A percentile compares a stretch with the other conserved stretches of the same genome.
phyloP scores from a whole-genome alignment of 305 asterid species.

The Solanum chacoense region DNA sequence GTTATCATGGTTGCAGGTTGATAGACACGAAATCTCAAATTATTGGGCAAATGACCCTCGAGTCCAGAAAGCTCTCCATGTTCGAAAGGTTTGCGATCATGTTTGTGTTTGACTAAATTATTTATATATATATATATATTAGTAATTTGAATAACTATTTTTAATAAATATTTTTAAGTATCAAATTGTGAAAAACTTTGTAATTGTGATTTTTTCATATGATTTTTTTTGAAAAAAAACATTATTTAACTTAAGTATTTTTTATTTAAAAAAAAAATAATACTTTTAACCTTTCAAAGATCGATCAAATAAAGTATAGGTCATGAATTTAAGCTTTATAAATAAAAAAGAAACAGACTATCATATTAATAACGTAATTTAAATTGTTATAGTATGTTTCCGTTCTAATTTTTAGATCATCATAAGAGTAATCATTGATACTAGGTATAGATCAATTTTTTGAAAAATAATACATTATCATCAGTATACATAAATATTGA shows the following conservation, averaged over 20 bases:
- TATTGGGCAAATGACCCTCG: slow-evolving; percentile 14
- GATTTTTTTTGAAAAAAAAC: too few relatives aligned
- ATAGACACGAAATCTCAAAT: not conserved
- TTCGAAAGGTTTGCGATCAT: slow-evolving; percentile 1
- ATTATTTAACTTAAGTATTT: too few relatives aligned
- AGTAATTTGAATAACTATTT: not conserved
- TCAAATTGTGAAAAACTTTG: not conserved
- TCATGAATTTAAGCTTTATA: not conserved
- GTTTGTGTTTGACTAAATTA: not conserved
- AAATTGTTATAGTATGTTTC: not conserved
- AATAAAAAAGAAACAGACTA: not conserved
- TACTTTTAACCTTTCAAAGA: not conserved
- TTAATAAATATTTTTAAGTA: not conserved
- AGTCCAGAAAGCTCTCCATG: slow-evolving; percentile 7
- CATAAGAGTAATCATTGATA: not conserved
- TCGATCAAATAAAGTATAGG: not conserved
- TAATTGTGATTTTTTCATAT: not conserved
- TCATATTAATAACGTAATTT: not conserved
- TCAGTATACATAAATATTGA: not conserved
- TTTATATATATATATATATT: not conserved
- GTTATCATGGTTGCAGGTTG: not conserved
- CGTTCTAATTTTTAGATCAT: not conserved
- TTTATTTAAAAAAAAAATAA: too few relatives aligned
- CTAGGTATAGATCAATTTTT: not conserved
- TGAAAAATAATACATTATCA: not conserved